Conservation (phyloP, 768 basidiomycete genomes). For the Trametes elegans region DNA sequence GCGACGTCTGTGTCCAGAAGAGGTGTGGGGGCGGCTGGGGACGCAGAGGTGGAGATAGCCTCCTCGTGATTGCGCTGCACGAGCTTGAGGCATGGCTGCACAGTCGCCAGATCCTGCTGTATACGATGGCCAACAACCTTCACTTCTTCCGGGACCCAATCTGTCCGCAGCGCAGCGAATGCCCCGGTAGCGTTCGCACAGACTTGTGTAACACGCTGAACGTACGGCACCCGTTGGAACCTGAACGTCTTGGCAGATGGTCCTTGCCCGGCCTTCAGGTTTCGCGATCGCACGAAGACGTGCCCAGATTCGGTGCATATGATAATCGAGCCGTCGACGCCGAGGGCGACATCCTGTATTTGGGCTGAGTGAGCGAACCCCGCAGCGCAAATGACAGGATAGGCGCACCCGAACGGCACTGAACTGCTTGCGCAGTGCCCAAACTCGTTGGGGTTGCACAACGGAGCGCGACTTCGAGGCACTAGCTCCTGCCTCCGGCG, state of each 20-base stretch:
- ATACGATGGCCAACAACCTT: slow-evolving; percentile 53
- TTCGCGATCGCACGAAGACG: slow-evolving; percentile 78
- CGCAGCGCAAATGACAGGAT: neutral
- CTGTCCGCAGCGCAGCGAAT: slow-evolving; percentile 80
- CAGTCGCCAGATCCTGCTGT: slow-evolving; percentile 58
- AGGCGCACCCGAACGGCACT: slow-evolving; percentile 76
- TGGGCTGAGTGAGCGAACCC: neutral
- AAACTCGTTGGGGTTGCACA: slow-evolving; percentile 84
- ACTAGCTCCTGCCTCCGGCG: slow-evolving; percentile 27
- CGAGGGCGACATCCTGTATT: slow-evolving; percentile 79
- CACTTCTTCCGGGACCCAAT: slow-evolving; percentile 61
- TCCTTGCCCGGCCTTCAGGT: slow-evolving; percentile 24
- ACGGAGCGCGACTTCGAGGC: slow-evolving; percentile 28
- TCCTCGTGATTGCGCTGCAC: neutral
- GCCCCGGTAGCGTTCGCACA: slow-evolving; percentile 80
- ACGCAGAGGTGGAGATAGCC: neutral
- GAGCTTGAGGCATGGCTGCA: slow-evolving; percentile 58
- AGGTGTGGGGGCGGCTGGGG: neutral
- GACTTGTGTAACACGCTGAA: slow-evolving; percentile 86
- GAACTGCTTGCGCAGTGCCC: slow-evolving; percentile 85
- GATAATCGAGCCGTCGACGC: slow-evolving; percentile 83
- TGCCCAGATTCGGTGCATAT: slow-evolving; percentile 95
- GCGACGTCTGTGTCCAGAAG: neutral
- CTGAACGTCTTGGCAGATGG: slow-evolving; percentile 54
- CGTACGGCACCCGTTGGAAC: slow-evolving; percentile 74